phyloP scores from a whole-genome alignment of 768 basidiomycete genomes.

The Lactifluus piperatus region DNA sequence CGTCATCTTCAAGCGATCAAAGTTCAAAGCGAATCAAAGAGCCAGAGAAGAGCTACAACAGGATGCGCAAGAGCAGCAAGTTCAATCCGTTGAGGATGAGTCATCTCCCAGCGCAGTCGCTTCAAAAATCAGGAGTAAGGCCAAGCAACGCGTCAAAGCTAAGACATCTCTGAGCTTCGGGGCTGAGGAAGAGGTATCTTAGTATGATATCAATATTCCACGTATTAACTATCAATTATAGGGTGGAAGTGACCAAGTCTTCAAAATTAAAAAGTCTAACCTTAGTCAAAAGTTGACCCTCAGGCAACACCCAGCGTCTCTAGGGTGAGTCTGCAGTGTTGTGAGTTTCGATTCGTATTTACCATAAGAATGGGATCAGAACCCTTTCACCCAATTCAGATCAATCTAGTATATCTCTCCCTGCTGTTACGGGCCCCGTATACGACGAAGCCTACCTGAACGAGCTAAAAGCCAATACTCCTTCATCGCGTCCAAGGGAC shows the following conservation, averaged over 20 bases:
- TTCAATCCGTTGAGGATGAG: conserved; percentile 28
- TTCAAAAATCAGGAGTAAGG: conserved; percentile 62
- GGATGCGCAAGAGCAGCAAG: conserved; percentile 14
- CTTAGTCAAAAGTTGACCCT: conserved; percentile 59
- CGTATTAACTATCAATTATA: conserved; percentile 28
- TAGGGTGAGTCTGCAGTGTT: conserved; percentile 14
- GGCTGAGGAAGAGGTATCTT: conserved; percentile 50
- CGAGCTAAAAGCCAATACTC: conserved; percentile 73
- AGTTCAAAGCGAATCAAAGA: conserved; percentile 33
- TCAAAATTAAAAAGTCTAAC: conserved; percentile 75
- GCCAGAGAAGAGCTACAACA: conserved; percentile 29
- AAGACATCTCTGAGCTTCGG: conserved; percentile 76
- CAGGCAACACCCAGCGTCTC: conserved; percentile 40
- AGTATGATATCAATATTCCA: background rate
- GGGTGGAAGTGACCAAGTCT: conserved; percentile 54
- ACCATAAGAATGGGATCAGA: background rate
- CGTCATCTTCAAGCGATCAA: conserved; percentile 38
- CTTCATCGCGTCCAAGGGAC: conserved; percentile 42
- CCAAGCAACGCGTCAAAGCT: conserved; percentile 50
- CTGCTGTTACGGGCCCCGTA: conserved; percentile 41
- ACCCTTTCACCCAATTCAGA: conserved; percentile 2
- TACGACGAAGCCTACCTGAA: conserved; percentile 70
- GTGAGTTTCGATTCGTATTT: background rate
- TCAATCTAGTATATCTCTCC: conserved; percentile 22
- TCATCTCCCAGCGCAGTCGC: conserved; percentile 50